Percentiles rank a stretch among this genome's conserved stretches.
These are phyloP conservation scores for Mortierella sp. DNA, from an alignment of 371 early-diverging fungal species.

Conservation along the genomic window DNA sequence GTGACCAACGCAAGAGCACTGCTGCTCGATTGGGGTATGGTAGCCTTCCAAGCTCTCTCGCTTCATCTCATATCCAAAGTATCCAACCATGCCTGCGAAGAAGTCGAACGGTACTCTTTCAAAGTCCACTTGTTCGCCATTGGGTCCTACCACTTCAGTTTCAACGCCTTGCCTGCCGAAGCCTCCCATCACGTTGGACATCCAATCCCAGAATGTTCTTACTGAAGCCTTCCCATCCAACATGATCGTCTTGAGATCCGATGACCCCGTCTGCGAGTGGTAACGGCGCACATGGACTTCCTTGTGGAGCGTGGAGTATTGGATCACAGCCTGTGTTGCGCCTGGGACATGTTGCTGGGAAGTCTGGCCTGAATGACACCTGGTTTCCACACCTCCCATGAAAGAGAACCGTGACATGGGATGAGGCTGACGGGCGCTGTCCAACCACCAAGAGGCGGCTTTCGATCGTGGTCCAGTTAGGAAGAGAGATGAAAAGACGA, in stretches of 20 bases:
- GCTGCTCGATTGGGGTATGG: slow-evolving; percentile 56
- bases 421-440: slow-evolving; percentile 53
- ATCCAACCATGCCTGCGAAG: slow-evolving; percentile 88
- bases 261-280: neutral
- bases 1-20: slow-evolving; percentile 49
- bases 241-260: slow-evolving; percentile 17
- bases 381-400: slow-evolving; percentile 48
- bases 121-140: slow-evolving; percentile 14
- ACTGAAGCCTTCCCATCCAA: neutral
- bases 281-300: slow-evolving; percentile 27
- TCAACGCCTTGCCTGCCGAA: slow-evolving; percentile 30
- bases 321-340: slow-evolving; percentile 60
- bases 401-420: slow-evolving; percentile 54
- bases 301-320: slow-evolving; percentile 44
- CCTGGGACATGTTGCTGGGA: slow-evolving; percentile 38
- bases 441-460: slow-evolving; percentile 56
- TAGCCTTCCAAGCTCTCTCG: slow-evolving; percentile 76
- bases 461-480: slow-evolving; percentile 47
- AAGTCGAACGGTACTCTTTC: slow-evolving; percentile 66
- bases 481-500: slow-evolving; percentile 46
- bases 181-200: slow-evolving; percentile 41
- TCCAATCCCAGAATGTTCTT: slow-evolving; percentile 62
- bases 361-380: slow-evolving; percentile 2
- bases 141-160: slow-evolving; percentile 22
- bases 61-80: slow-evolving; percentile 96